Conservation (phyloP, 352 stramenopile genomes). For the Sclerospora graminicola region DNA sequence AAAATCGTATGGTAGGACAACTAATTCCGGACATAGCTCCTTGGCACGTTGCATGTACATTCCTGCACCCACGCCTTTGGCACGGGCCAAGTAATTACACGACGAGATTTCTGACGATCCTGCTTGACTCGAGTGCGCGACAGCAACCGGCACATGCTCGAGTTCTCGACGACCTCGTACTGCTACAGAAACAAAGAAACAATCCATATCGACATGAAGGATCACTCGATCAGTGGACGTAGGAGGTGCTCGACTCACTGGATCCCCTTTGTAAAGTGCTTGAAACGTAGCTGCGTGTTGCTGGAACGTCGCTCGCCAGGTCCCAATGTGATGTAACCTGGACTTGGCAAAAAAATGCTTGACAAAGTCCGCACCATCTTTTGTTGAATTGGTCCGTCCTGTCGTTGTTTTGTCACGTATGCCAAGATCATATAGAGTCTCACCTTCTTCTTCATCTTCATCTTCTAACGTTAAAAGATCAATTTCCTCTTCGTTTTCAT, state of each 20-base stretch:
- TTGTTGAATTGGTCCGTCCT: constrained; percentile 45
- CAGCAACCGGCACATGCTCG: constrained; percentile 74
- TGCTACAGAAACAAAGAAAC: constrained; percentile 92
- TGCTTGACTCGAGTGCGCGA: constrained; percentile 79
- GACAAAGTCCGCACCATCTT: constrained; percentile 65
- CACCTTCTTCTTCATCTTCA: constrained; percentile 4
- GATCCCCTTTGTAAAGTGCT: constrained; percentile 42
- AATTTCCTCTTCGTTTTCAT: constrained; percentile 5
- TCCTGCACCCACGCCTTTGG: constrained; percentile 84
- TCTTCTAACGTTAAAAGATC: constrained; percentile 1
- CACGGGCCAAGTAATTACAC: constrained; percentile 92
- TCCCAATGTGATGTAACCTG: constrained; percentile 76
- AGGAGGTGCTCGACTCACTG: constrained; percentile 20
- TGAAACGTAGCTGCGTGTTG: constrained; percentile 51
- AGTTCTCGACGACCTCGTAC: constrained; percentile 73
- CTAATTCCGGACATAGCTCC: constrained; percentile 83
- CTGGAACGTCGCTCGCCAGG: constrained; percentile 67
- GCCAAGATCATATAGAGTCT: neutral
- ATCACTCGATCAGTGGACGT: constrained; percentile 70
- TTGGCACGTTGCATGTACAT: constrained; percentile 93
- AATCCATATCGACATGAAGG: constrained; percentile 96
- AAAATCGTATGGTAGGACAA: constrained; percentile 94
- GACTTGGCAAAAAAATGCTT: constrained; percentile 80
- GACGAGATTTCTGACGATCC: constrained; percentile 89
- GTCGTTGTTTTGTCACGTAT: neutral